Conservation (phyloP, 75 land plant genomes). For the Pinus albicaulis region DNA sequence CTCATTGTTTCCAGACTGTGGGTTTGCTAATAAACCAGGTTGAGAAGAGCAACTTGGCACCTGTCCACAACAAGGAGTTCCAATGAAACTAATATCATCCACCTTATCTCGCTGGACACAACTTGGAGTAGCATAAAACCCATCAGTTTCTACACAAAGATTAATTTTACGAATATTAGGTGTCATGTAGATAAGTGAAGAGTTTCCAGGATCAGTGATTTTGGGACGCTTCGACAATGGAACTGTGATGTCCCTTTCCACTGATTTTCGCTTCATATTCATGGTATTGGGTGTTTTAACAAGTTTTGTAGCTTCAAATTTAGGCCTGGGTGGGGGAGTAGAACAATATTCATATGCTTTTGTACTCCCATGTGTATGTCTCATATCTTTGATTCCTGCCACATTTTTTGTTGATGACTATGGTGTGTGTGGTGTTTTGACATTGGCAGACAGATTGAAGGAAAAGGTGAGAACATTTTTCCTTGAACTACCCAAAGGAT, state of each 20-base stretch:
- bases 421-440: slow-evolving; percentile 1
- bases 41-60: slow-evolving; percentile 27
- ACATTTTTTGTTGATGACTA: slow-evolving; percentile 16
- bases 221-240: slow-evolving; percentile 55
- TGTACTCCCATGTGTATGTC: slow-evolving; percentile 10
- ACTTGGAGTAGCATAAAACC: no score
- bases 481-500: slow-evolving; percentile 25
- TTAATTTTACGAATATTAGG: slow-evolving; percentile 31
- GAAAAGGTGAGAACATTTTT: slow-evolving; percentile 65
- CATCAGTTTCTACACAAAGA: no score
- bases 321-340: slow-evolving; percentile 8
- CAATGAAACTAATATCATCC: slow-evolving; percentile 17
- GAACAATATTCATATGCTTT: slow-evolving; percentile 11
- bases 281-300: no score
- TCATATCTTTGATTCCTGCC: slow-evolving; percentile 12
- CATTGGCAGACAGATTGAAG: slow-evolving; percentile 21
- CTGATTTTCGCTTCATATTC: slow-evolving; percentile 70
- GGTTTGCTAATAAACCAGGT: no score
- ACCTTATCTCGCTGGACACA: slow-evolving; percentile 17
- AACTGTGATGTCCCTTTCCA: no score
- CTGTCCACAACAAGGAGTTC: slow-evolving; percentile 19
- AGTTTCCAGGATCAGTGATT: slow-evolving; percentile 40
- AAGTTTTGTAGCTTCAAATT: slow-evolving; percentile 28
- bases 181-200: slow-evolving; percentile 42
- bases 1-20: no score